Evolutionary conservation across 2,329 filamentous ascomycete genomes (phyloP).

Genomic region (Zymoseptoria tritici): DNA sequence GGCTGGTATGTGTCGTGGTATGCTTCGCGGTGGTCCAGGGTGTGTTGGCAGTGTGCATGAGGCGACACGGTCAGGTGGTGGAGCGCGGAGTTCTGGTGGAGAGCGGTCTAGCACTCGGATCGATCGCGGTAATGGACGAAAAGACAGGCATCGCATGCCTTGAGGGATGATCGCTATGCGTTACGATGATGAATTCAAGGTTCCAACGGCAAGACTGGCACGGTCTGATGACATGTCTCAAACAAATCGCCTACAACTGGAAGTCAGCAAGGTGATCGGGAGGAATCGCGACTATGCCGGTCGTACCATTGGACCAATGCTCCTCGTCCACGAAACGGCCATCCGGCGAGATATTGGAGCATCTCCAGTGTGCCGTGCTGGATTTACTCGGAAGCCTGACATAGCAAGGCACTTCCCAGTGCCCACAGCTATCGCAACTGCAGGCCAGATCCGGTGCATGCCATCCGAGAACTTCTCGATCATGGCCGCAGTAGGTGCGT

Average conservation of each 20-base stretch:
- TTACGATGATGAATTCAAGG: constrained; percentile 4
- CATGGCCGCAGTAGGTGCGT: constrained; percentile 16
- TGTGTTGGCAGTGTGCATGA: constrained; percentile 15
- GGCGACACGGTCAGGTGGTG: constrained; percentile 12
- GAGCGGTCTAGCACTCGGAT: background rate
- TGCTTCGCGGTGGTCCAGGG: constrained; percentile 15
- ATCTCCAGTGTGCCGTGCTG: constrained; percentile 5
- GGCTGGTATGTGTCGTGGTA: constrained; percentile 11
- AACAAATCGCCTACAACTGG: background rate
- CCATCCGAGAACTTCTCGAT: constrained; percentile 14
- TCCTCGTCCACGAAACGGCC: constrained; percentile 10
- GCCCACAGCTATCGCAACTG: constrained; percentile 16
- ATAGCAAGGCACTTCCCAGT: constrained; percentile 15
- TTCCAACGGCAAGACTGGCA: constrained; percentile 10
- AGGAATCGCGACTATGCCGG: background rate
- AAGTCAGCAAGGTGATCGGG: background rate
- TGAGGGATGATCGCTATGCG: constrained; percentile 1
- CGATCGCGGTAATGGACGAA: background rate
- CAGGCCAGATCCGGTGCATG: constrained; percentile 11
- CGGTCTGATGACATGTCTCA: constrained; percentile 8
- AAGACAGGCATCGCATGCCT: background rate
- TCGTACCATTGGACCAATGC: constrained; percentile 9
- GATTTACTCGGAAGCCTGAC: constrained; percentile 11
- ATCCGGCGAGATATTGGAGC: constrained; percentile 7
- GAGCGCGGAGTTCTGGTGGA: constrained; percentile 1